Evolutionary conservation across 1,284 basidiomycete genomes (phyloP).

Genomic region (Ceratobasidium sp.): DNA sequence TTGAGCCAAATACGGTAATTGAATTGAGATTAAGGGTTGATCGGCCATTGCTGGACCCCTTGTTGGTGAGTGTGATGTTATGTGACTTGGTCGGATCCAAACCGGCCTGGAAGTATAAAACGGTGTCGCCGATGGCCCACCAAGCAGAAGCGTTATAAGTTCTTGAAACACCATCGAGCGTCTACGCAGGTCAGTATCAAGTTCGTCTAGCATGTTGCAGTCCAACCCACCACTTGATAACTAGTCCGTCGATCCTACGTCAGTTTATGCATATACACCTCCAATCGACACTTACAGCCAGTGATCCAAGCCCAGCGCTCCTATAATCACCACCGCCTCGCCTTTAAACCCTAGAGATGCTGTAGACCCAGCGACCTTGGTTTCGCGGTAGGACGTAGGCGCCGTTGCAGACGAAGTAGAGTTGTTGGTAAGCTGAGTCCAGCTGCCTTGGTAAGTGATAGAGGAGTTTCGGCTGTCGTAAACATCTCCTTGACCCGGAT

Average conservation of each 20-base stretch:
- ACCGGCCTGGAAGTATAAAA: constrained; percentile 2
- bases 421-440: constrained; percentile 4
- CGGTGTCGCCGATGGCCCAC: constrained; percentile 10
- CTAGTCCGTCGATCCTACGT: not conserved
- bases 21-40: constrained; percentile 25
- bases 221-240: constrained; percentile 15
- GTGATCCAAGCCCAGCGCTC: not conserved
- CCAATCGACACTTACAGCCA: constrained; percentile 12
- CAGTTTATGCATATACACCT: not conserved
- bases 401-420: constrained; percentile 13
- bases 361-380: constrained; percentile 4
- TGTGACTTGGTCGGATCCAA: constrained; percentile 14
- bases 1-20: constrained; percentile 12
- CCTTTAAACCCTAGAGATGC: constrained; percentile 16
- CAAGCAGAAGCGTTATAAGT: constrained; percentile 14
- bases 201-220: not conserved
- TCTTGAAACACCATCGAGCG: not conserved
- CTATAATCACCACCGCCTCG: constrained; percentile 5
- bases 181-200: not conserved
- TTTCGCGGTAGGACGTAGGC: constrained; percentile 4
- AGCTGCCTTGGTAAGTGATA: constrained; percentile 3
- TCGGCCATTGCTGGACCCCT: not conserved
- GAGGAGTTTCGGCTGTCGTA: constrained; percentile 24
- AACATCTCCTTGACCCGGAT: not conserved
- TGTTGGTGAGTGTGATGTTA: not conserved